phyloP scores from a whole-genome alignment of 1,284 basidiomycete genomes.

The Rhodofomes roseus region DNA sequence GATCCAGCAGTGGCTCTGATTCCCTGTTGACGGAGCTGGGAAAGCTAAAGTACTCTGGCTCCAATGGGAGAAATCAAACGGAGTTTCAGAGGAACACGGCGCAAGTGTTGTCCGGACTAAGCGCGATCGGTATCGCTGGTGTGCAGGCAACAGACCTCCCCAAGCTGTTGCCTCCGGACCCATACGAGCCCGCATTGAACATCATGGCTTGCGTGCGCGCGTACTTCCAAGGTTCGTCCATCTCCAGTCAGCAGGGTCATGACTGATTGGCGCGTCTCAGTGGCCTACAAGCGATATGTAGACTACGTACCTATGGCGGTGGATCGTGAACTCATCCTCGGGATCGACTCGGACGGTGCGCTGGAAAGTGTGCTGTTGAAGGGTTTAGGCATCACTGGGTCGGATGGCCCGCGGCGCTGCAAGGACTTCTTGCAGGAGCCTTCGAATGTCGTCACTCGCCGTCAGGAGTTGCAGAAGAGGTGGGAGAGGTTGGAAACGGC shows the following conservation, averaged over 20 bases:
- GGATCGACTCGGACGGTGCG: slow-evolving; percentile 27
- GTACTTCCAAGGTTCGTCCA: slow-evolving; percentile 60
- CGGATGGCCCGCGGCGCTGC: slow-evolving; percentile 46
- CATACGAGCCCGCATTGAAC: slow-evolving; percentile 49
- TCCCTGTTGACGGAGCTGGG: slow-evolving; percentile 24
- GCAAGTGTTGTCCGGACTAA: slow-evolving; percentile 38
- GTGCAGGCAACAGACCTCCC: slow-evolving; percentile 42
- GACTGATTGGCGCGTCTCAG: slow-evolving; percentile 28
- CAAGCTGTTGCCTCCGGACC: slow-evolving; percentile 50
- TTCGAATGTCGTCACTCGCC: slow-evolving; percentile 37
- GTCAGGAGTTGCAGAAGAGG: slow-evolving; percentile 50
- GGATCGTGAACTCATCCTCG: slow-evolving; percentile 55
- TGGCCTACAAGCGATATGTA: slow-evolving; percentile 63
- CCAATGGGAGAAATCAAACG: not conserved
- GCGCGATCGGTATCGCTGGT: slow-evolving; percentile 40
- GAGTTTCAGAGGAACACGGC: slow-evolving; percentile 24
- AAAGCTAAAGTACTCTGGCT: not conserved
- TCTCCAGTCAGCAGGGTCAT: not conserved
- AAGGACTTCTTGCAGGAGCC: slow-evolving; percentile 54
- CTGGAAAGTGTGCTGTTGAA: slow-evolving; percentile 42
- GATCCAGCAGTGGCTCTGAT: slow-evolving; percentile 31
- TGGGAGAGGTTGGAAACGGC: slow-evolving; percentile 50
- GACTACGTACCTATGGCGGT: slow-evolving; percentile 63
- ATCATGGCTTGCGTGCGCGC: slow-evolving; percentile 71
- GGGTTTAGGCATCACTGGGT: slow-evolving; percentile 42